A percentile compares a stretch with the other conserved stretches of the same genome.
Conservation (phyloP, 1,284 basidiomycete genomes). For the Ceratobasidium theobromae region DNA sequence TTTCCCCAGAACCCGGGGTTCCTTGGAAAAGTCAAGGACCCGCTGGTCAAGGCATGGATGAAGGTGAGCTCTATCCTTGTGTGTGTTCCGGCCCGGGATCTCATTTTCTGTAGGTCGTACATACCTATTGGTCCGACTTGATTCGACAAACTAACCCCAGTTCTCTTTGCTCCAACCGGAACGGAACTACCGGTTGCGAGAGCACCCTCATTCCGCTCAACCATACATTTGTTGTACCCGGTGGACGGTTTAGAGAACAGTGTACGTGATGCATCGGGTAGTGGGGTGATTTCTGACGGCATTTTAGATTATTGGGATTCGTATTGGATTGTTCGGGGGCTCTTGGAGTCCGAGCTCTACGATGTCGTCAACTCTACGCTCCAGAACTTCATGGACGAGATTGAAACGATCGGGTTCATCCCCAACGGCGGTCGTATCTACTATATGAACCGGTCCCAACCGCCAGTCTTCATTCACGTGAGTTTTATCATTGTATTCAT, state of each 20-base stretch:
- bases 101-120: constrained; percentile 53
- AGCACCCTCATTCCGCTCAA: constrained; percentile 86
- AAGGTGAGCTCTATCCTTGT: constrained; percentile 40
- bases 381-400: constrained; percentile 91
- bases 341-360: constrained; percentile 76
- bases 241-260: constrained; percentile 70
- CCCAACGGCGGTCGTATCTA: constrained; percentile 89
- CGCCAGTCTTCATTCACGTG: constrained; percentile 81
- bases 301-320: constrained; percentile 77
- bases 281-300: no score
- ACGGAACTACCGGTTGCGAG: constrained; percentile 61
- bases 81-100: background rate
- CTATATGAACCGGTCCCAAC: constrained; percentile 87
- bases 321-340: constrained; percentile 79
- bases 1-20: constrained; percentile 69
- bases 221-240: constrained; percentile 87
- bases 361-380: constrained; percentile 73
- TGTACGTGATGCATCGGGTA: no score
- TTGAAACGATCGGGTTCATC: constrained; percentile 80
- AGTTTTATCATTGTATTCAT: constrained; percentile 37
- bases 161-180: constrained; percentile 55
- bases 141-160: constrained; percentile 73
- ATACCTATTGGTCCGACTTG: constrained; percentile 80
- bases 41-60: constrained; percentile 70
- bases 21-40: constrained; percentile 69